These are phyloP conservation scores for Huntiella bhutanensis DNA, from an alignment of 2,329 filamentous ascomycete species.

Conservation along the genomic window DNA sequence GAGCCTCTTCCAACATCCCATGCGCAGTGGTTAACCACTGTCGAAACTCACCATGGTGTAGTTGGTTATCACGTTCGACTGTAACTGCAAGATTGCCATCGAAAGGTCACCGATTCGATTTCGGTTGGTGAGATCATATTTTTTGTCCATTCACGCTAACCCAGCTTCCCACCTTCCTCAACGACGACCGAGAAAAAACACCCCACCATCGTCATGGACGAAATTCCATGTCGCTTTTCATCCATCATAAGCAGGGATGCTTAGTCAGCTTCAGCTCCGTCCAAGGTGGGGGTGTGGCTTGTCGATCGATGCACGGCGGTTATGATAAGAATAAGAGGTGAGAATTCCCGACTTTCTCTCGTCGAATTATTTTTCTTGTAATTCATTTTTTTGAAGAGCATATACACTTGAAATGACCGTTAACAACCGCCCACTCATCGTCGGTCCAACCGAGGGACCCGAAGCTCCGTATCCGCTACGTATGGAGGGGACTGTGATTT, in stretches of 20 bases:
- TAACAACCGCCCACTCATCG: slow-evolving; percentile 40
- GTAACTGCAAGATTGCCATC: slow-evolving; percentile 8
- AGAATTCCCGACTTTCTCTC: no score
- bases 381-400: not conserved
- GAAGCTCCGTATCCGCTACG: slow-evolving; percentile 61
- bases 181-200: no score
- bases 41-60: slow-evolving; percentile 10
- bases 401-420: not conserved
- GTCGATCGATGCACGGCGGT: no score
- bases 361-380: not conserved
- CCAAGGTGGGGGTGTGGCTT: no score
- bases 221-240: no score
- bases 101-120: slow-evolving; percentile 10
- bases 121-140: slow-evolving; percentile 9
- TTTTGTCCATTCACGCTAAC: not conserved
- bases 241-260: no score
- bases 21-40: slow-evolving; percentile 8
- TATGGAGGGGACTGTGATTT: slow-evolving; percentile 73
- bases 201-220: no score
- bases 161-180: no score
- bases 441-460: slow-evolving; percentile 57
- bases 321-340: not conserved
- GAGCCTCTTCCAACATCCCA: not conserved
- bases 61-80: slow-evolving; percentile 11
- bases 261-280: no score